A percentile compares a stretch with the other conserved stretches of the same genome.
Evolutionary conservation across 805 yeast species (phyloP).

Genomic region (Sugiyamaella marilandica): DNA sequence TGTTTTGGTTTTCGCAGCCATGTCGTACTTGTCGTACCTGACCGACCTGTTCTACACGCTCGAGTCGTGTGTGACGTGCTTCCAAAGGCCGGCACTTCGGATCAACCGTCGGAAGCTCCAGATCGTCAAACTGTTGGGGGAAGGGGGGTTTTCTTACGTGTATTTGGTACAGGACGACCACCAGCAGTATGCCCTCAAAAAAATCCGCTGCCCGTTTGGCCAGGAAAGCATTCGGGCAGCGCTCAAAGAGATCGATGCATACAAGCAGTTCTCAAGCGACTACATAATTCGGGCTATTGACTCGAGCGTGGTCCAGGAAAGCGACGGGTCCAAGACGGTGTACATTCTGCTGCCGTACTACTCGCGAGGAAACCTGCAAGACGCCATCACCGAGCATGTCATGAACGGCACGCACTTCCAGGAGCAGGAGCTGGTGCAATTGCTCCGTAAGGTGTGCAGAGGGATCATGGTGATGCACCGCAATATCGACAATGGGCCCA

Average conservation of each 20-base stretch:
- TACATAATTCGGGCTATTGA: conserved; percentile 66
- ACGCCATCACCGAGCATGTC: conserved; percentile 61
- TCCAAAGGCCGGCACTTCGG: conserved; percentile 49
- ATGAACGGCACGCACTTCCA: conserved; percentile 49
- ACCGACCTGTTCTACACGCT: conserved; percentile 29
- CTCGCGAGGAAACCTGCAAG: conserved; percentile 71
- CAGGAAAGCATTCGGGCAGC: conserved; percentile 69
- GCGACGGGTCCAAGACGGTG: conserved; percentile 73
- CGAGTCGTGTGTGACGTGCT: conserved; percentile 36
- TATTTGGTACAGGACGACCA: conserved; percentile 57
- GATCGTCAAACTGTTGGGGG: conserved; percentile 73
- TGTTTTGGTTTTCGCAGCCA: no score
- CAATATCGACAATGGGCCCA: not conserved
- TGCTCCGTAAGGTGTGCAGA: conserved; percentile 64
- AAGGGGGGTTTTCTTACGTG: conserved; percentile 85
- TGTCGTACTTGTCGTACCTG: conserved; percentile 22
- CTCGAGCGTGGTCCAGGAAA: conserved; percentile 64
- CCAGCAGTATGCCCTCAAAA: conserved; percentile 66
- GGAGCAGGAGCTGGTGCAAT: conserved; percentile 58
- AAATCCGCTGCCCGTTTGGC: conserved; percentile 84
- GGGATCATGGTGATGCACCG: conserved; percentile 74
- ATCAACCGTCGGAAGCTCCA: conserved; percentile 60
- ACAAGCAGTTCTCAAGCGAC: conserved; percentile 62
- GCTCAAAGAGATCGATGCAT: conserved; percentile 70
- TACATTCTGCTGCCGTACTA: conserved; percentile 78